Evolutionary conservation across 306 rosid genomes (phyloP), one percentile per base, ranked within the genome.

Genomic region (Medicago lupulina): DNA sequence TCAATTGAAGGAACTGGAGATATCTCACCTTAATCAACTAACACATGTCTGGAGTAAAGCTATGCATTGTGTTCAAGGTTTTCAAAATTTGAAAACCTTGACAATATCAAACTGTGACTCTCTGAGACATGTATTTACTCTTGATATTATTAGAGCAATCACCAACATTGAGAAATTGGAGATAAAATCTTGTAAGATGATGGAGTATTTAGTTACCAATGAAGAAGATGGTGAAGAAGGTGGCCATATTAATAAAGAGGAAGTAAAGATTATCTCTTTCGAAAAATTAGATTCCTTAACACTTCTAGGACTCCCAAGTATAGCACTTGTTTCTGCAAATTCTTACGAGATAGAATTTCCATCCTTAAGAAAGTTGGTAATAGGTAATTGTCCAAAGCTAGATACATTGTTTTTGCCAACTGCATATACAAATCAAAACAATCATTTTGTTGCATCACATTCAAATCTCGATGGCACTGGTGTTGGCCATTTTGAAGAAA

Each of bases 21-120:
- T 61, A 44, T 2, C 1, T 1, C 0, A 1, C 1, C 70, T 74
- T 0, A 0, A 3, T n/a, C 8, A 61, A 9, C 21, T 74, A 11
- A 31, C 2, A 63, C 8, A 28, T 46, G 63, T 75, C 10, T 75
- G 79, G 79, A 7, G 73, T 21, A 75, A 36, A 11, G 40, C 9
- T 59, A 6, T 14, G 8, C 16, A 59, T 12, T 16, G 40, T 28
- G 10, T 25, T 7, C 66, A 59, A 59, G 39, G 66, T 4, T 76
- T 76, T 66, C 66, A 53, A 17, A 65, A 15, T 18, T 51, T 76
- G 64, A 76, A 10, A 65, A 4, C 4, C 1, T 13, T 75, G 7
- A 11, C 10, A 16, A 25, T 75, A 4, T 12, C 9, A 11, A 0
- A 6, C 0, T 75, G 79, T 75, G 6, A 49, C 14, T 62, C 79